These are phyloP conservation scores for Penicillium crustosum DNA, from an alignment of 2,329 filamentous ascomycete species.

Conservation along the genomic window DNA sequence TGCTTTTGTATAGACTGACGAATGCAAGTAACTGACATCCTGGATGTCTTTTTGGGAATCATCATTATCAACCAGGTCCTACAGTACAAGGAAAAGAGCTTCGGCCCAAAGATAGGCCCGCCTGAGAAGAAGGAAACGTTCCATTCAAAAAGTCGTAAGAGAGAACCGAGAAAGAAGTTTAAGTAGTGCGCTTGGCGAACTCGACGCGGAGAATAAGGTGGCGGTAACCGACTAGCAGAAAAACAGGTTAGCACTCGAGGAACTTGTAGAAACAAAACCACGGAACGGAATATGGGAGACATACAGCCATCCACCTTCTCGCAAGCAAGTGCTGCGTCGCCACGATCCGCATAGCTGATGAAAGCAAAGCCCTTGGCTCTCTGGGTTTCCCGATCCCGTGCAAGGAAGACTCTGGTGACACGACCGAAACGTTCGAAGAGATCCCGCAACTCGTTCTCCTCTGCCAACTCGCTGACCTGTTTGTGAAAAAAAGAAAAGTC, in stretches of 20 bases:
- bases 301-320: constrained; percentile 95
- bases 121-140: constrained; percentile 33
- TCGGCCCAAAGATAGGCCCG: constrained; percentile 31
- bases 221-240: constrained; percentile 49
- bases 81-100: constrained; percentile 38
- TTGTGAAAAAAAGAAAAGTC: constrained; percentile 13
- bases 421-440: constrained; percentile 98
- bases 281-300: constrained; percentile 30
- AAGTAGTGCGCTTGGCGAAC: constrained; percentile 51
- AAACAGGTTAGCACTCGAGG: constrained; percentile 25
- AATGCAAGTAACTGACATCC: constrained; percentile 35
- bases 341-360: constrained; percentile 90
- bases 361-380: constrained; percentile 98
- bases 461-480: constrained; percentile 93
- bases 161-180: constrained; percentile 29
- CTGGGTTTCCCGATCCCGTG: constrained; percentile 95
- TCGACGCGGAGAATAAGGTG: constrained; percentile 55
- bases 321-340: constrained; percentile 87
- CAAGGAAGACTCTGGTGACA: constrained; percentile 95
- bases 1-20: constrained; percentile 32
- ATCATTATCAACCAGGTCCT: constrained; percentile 42
- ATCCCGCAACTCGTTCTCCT: constrained; percentile 91
- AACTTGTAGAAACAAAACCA: constrained; percentile 1
- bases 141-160: constrained; percentile 33
- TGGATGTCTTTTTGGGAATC: constrained; percentile 34